These are phyloP conservation scores for Alternaria gaisen DNA, from an alignment of 2,329 filamentous ascomycete genomes.

Conservation along the genomic window DNA sequence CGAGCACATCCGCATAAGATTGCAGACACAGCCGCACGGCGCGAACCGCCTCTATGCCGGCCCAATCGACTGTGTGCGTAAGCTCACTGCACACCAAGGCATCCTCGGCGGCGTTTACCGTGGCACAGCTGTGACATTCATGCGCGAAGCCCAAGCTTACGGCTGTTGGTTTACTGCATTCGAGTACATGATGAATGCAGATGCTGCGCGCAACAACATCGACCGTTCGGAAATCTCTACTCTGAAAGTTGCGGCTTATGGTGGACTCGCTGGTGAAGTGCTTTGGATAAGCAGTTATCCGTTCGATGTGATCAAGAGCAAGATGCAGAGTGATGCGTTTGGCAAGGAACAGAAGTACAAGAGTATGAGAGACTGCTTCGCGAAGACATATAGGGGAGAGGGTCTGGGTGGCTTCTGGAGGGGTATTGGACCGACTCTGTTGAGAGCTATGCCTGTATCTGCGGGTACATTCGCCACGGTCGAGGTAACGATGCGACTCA, in stretches of 20 bases:
- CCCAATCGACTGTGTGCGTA: constrained; percentile 88
- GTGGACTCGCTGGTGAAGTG: constrained; percentile 90
- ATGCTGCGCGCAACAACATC: constrained; percentile 79
- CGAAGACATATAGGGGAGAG: constrained; percentile 79
- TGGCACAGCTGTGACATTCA: constrained; percentile 83
- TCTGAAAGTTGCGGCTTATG: constrained; percentile 90
- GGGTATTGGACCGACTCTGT: constrained; percentile 86
- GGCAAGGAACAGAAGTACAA: constrained; percentile 74
- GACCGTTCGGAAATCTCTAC: constrained; percentile 79
- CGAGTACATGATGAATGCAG: constrained; percentile 94
- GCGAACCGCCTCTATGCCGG: constrained; percentile 79
- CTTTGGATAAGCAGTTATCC: constrained; percentile 95
- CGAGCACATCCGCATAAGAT: constrained; percentile 93
- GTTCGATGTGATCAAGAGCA: constrained; percentile 97
- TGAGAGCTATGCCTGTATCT: constrained; percentile 96
- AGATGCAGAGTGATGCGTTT: constrained; percentile 98
- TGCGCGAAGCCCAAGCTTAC: constrained; percentile 93
- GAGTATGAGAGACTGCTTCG: constrained; percentile 89
- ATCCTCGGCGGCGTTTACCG: constrained; percentile 81
- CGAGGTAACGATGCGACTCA: constrained; percentile 36
- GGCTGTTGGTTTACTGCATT: constrained; percentile 95
- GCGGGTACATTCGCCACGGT: constrained; percentile 93
- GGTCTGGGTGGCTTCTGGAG: constrained; percentile 91
- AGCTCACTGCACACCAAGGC: constrained; percentile 75
- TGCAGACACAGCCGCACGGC: constrained; percentile 96